Conservation (phyloP, 331 rosid species). For the Cucumis variabilis region DNA sequence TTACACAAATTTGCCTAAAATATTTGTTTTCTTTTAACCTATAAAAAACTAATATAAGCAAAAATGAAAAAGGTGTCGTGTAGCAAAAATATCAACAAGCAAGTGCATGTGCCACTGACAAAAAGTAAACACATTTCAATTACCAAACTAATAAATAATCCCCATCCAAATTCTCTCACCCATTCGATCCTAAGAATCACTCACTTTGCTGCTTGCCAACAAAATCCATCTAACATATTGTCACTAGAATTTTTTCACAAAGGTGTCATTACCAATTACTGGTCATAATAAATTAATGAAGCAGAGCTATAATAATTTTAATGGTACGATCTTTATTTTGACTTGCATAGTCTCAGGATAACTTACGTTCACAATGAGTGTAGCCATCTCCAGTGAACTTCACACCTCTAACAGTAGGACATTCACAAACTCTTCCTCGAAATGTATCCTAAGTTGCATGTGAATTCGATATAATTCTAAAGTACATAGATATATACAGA, state of each 20-base stretch:
- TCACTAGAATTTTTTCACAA: not conserved
- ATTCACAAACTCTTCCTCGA: constrained; percentile 97
- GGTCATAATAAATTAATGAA: constrained; percentile 3
- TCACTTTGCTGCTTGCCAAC: not conserved
- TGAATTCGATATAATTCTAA: not conserved
- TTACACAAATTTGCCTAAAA: no score
- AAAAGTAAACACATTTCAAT: no score
- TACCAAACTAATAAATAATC: not conserved
- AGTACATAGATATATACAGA: not conserved
- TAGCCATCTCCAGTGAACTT: constrained; percentile 92
- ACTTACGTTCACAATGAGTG: constrained; percentile 86
- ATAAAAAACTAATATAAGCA: no score
- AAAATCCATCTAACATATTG: constrained; percentile 8
- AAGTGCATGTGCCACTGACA: no score
- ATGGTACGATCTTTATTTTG: not conserved
- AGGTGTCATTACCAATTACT: not conserved
- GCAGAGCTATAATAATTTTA: not conserved
- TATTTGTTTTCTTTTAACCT: no score
- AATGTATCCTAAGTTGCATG: constrained; percentile 71
- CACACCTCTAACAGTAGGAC: constrained; percentile 85
- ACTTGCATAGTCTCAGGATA: not conserved
- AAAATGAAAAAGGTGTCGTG: no score
- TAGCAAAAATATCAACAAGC: no score
- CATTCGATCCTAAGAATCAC: not conserved
- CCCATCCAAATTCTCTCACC: not conserved